phyloP scores from a whole-genome alignment of 225 moss, liverwort and hornwort species.

The Physcomitrellopsis africana region DNA sequence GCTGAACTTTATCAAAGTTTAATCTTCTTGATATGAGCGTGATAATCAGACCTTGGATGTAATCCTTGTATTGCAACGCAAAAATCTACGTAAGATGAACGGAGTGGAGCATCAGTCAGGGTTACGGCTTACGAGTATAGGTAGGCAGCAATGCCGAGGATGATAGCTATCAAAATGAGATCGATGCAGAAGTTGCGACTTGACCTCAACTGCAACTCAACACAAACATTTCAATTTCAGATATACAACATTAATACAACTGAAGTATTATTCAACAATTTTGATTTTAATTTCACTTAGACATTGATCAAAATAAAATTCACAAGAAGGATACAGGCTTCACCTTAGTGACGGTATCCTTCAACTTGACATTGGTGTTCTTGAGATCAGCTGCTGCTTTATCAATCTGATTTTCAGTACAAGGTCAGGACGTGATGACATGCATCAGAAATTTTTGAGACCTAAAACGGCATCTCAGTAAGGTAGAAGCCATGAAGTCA shows the following conservation, averaged over 20 bases:
- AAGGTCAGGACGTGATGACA: not conserved
- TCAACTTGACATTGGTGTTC: conserved; percentile 68
- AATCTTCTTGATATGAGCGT: not conserved
- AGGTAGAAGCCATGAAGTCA: not conserved
- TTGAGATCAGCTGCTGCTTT: conserved; percentile 66
- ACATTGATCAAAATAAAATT: not conserved
- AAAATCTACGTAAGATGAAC: not conserved
- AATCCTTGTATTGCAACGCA: not conserved
- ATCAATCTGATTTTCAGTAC: conserved; percentile 52
- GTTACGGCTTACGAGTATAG: conserved; percentile 48
- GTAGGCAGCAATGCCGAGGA: conserved; percentile 75
- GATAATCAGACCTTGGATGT: not conserved
- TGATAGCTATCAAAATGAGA: conserved; percentile 60
- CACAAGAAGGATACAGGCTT: conserved; percentile 1
- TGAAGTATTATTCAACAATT: not conserved
- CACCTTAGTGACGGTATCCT: conserved; percentile 74
- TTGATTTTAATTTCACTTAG: not conserved
- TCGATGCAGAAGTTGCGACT: conserved; percentile 81
- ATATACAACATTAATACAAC: not conserved
- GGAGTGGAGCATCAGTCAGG: not conserved
- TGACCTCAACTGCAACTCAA: conserved; percentile 66
- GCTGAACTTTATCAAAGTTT: not conserved
- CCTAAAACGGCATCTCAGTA: not conserved
- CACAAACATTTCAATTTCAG: conserved; percentile 16
- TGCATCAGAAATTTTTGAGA: not conserved